Percentiles rank a stretch among this genome's conserved stretches.
Evolutionary conservation across 768 basidiomycete species (phyloP).

Genomic region (Xerocomellus intermedius): DNA sequence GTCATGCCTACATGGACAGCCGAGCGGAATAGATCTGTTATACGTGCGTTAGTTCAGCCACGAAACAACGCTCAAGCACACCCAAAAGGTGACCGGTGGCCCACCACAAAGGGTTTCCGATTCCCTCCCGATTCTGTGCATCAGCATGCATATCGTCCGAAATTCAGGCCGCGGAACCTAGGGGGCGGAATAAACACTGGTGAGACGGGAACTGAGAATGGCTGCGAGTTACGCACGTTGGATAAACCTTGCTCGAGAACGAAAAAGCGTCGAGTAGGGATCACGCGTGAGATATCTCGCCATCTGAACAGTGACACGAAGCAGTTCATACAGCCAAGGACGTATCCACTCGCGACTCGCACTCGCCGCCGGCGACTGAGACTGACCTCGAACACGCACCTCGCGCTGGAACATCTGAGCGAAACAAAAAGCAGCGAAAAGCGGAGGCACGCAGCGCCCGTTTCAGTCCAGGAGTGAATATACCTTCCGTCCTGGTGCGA

Average conservation of each 20-base stretch:
- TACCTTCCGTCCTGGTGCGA: neutral
- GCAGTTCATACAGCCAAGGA: neutral
- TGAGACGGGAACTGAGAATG: neutral
- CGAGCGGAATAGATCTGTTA: neutral
- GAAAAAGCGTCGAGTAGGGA: neutral
- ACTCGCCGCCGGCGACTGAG: neutral
- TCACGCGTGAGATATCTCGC: neutral
- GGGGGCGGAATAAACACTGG: neutral
- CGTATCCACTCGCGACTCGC: neutral
- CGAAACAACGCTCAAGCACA: conserved; percentile 10
- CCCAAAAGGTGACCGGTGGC: neutral
- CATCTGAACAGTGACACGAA: no score
- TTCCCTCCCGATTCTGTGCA: neutral
- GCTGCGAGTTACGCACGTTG: neutral
- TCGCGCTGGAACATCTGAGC: neutral
- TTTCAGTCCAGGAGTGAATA: neutral
- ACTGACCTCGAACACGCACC: neutral
- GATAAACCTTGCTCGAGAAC: neutral
- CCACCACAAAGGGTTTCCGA: neutral
- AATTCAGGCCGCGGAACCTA: neutral
- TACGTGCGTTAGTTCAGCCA: neutral
- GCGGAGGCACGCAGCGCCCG: neutral
- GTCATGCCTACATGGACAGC: conserved; percentile 1
- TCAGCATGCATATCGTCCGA: neutral
- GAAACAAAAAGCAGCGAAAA: neutral